Conservation (phyloP, 1,139 yeast genomes). For the Taphrina communis region DNA sequence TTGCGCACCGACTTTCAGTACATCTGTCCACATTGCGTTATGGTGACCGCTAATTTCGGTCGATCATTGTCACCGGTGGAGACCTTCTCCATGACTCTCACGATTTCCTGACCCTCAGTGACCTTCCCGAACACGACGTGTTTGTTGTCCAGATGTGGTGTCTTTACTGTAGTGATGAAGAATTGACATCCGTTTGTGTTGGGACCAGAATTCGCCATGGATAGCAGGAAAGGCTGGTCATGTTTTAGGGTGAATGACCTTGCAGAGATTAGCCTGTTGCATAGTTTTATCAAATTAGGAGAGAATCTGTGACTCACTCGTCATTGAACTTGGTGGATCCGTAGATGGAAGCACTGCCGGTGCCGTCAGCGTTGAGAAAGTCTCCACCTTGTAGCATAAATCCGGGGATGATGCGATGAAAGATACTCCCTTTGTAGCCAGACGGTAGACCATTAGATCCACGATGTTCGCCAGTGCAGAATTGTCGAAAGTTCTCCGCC, state of each 20-base stretch:
- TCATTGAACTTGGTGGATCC: constrained; percentile 79
- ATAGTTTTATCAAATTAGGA: constrained; percentile 55
- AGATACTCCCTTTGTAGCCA: constrained; percentile 76
- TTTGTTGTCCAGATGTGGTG: constrained; percentile 79
- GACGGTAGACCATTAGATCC: constrained; percentile 57
- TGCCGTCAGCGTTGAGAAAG: constrained; percentile 70
- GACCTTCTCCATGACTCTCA: constrained; percentile 69
- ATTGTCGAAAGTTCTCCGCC: constrained; percentile 61
- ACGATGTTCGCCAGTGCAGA: constrained; percentile 62
- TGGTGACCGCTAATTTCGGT: constrained; percentile 31
- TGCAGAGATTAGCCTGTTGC: constrained; percentile 84
- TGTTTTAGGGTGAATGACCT: background rate
- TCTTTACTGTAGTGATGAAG: constrained; percentile 76
- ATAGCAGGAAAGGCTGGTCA: constrained; percentile 74
- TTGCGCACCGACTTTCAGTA: constrained; percentile 14
- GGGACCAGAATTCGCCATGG: constrained; percentile 97
- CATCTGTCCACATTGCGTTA: constrained; percentile 42
- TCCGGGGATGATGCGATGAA: constrained; percentile 85
- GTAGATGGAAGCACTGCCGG: constrained; percentile 56
- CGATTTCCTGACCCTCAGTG: constrained; percentile 77
- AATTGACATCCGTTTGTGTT: constrained; percentile 95
- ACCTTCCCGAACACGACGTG: constrained; percentile 97
- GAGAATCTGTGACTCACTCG: constrained; percentile 58
- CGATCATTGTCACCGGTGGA: constrained; percentile 28
- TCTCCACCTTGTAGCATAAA: constrained; percentile 99